Base-by-base conservation (phyloP, 2,329 filamentous ascomycete species). In the Metarhizium album region DNA sequence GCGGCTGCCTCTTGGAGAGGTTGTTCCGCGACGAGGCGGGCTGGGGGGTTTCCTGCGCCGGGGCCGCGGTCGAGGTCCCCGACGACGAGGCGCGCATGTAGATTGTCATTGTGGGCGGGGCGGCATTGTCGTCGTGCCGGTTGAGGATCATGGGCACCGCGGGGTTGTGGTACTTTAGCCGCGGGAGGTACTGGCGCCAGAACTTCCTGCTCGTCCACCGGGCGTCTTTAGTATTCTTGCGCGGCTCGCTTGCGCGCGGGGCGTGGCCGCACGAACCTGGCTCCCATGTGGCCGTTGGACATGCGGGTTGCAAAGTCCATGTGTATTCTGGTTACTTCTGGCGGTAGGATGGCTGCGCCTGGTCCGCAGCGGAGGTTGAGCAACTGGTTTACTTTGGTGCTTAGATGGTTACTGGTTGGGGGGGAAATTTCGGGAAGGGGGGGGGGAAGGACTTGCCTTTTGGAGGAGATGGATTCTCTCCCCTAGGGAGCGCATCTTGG, bases 131-230 rank as follows among this genome's bases (percentile, higher is more conserved):
- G 37, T 66, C 60, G 55, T 79, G 83, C 53, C 87, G 85, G 67
- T 85, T 84, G 60, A 95, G 80, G 53, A 87, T 83, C 78, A 97
- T 94, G 42, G 85, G 81, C 45, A 96, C 68, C 13, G 82, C 72
- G 1, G 93, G 93, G 67, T 98, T 98, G 76, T 95, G 86, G 73
- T 84, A 98, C 76, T 98, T 96, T 58, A 98, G 75, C 52, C 88
- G 82, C 22, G 88, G 87, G 46, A 97, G 82, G 64, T 83, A 85
- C 54, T 83, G 74, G 56, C 79, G 82, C 87, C 89, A 95, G 78
- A 98, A 96, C 72, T 88, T 88, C 62, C 90, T 95, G 57, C 11
- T 29, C 53, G 16, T 22, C 6, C 16, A 2, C 14, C 37, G 6
- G 37, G 4, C 35, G 35, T 38, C 35, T 5, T 31, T 16, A 13